Evolutionary conservation across 768 basidiomycete genomes (phyloP), one percentile per base, ranked within the genome.

Genomic region (Rhodocollybia butyracea): DNA sequence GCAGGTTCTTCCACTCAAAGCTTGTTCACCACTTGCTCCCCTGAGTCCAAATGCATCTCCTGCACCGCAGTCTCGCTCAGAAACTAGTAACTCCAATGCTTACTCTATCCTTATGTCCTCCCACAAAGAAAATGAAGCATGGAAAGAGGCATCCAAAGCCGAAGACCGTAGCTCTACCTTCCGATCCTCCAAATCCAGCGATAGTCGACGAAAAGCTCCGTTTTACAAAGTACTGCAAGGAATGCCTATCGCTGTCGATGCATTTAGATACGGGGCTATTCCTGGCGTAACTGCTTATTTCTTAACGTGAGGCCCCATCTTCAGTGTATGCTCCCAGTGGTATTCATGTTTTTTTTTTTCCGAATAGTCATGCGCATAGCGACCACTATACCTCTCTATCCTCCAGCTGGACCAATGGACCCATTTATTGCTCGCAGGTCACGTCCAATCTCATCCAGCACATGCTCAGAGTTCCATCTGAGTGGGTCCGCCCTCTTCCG

Each of bases 181-280:
- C 57, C 76, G 74, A 15, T 68, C 75, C 2, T 75, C 69, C 6
- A 81, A 81, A 54, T 69, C 68, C 15, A 80, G 77, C 34, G 76
- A 77, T 27, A 72, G 75, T 29, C 78, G 90, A 27, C 75, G 90
- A 56, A 85, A 82, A 56, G 92, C 94, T 0, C 97, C 97, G 0
- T 98, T 98, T 67, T 98, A 96, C 73, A 99, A 98, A 73, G 82
- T 94, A 22, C 67, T 98, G 61, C 89, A 92, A 62, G 96, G 97
- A 1, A 97, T 98, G 94, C 94, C 95, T 8, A 89, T 99, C 24
- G 94, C 96, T 15, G 97, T 99, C 0, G 97, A 99, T 66, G 97
- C 95, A 1, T 99, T 99, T 71, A 83, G 88, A 34, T 99, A 98
- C 66, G 97, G 96, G 5, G 76, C 79, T 26, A 94, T 99, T 46